Evolutionary conservation across 768 basidiomycete genomes (phyloP), one percentile per base, ranked within the genome.

Genomic region (Lactarius trivialis): DNA sequence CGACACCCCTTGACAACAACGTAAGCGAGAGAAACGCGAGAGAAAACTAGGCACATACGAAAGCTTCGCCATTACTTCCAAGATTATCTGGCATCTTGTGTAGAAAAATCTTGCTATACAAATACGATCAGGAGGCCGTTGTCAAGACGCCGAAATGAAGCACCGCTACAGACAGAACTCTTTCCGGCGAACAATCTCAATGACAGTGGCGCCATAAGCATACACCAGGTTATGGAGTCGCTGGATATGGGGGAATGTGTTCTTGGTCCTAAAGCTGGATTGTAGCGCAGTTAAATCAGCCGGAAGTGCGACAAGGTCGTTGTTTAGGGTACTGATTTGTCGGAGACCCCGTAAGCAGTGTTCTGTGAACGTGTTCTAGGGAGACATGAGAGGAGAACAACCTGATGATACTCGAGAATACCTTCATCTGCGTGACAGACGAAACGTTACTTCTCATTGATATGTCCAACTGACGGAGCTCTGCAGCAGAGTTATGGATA

Each of bases 151-250:
- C 2, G 1, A 34, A 50, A 37, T 32, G 43, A 45, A 7, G 34
- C 15, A 49, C 21, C 11, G 34, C 21, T 58, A 73, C 85, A 72
- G 64, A 88, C 92, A 79, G 72, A 96, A 97, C 71, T 96, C 92
- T 68, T 91, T 91, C 58, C 96, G 79, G 61, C 96, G 80, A 2
- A 95, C 90, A 33, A 98, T 85, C 73, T 98, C 96, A 19, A 94
- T 81, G 9, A 97, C 81, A 0, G 93, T 93, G 1, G 91, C 90
- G 0, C 91, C 89, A 72, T 98, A 98, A 0, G 91, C 93, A 70
- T 93, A 94, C 0, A 95, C 73, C 84, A 98, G 90, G 59, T 82
- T 86, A 71, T 96, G 93, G 48, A 98, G 76, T 19, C 96, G 81
- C 55, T 88, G 84, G 15, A 98, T 88, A 73, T 98, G 93, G n/a